phyloP scores from a whole-genome alignment of 139 green algal genomes.

The Picochlorum sp. region DNA sequence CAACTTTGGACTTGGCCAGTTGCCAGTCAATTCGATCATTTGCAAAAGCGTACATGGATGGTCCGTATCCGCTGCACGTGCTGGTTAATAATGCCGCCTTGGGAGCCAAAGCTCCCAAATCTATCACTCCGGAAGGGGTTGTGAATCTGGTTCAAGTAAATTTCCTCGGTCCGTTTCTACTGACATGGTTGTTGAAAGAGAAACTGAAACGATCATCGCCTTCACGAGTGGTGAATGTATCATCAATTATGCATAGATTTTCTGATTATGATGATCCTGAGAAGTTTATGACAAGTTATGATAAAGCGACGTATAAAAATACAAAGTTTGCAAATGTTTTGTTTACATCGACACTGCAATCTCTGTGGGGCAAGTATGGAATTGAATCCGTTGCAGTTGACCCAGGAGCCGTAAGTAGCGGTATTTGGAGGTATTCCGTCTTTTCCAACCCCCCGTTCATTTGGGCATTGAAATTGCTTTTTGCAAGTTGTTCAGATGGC shows the following conservation, averaged over 20 bases:
- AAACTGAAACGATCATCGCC: slow-evolving; percentile 9
- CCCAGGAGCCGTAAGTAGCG: slow-evolving; percentile 50
- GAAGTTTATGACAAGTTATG: slow-evolving; percentile 17
- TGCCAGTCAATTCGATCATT: slow-evolving; percentile 23
- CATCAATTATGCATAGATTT: slow-evolving; percentile 31
- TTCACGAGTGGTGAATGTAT: slow-evolving; percentile 37
- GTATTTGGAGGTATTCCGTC: slow-evolving; percentile 48
- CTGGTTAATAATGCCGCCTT: slow-evolving; percentile 38
- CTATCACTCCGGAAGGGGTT: slow-evolving; percentile 20
- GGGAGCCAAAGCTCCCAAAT: slow-evolving; percentile 2
- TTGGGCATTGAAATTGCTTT: slow-evolving; percentile 47
- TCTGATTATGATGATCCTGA: slow-evolving; percentile 4
- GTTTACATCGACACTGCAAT: slow-evolving; percentile 35
- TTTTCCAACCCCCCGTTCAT: slow-evolving; percentile 27
- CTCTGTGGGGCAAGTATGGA: slow-evolving; percentile 15
- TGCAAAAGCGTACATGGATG: slow-evolving; percentile 8
- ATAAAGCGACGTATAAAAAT: slow-evolving; percentile 7
- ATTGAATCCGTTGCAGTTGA: slow-evolving; percentile 45
- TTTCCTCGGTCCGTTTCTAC: slow-evolving; percentile 40
- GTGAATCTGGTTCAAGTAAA: slow-evolving; percentile 16
- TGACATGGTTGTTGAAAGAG: slow-evolving; percentile 53
- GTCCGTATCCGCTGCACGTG: slow-evolving; percentile 4
- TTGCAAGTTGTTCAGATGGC: slow-evolving; percentile 53
- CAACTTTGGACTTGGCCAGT: slow-evolving; percentile 18
- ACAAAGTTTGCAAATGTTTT: slow-evolving; percentile 49